Base-by-base conservation (phyloP, 2,329 filamentous ascomycete species). In the Didymella segeticola region DNA sequence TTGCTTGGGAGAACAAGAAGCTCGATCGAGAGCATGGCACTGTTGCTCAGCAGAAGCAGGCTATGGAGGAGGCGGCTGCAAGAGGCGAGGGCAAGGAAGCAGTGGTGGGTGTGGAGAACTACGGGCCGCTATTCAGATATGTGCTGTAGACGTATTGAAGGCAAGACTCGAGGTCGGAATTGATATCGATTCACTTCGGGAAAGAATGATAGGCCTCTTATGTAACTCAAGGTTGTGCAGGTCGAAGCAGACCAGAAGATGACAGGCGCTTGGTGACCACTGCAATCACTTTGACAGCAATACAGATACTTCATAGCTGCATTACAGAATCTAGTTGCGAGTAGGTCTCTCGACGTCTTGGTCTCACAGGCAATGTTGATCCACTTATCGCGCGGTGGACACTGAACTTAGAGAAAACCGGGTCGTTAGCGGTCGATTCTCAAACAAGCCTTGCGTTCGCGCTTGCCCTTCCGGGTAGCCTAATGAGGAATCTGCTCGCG, bases 1-100 rank as follows among this genome's bases (percentile, higher is more conserved):
- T 75, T 5, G 63, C 57, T 9, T 71, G 71, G 68, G 73, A 75
- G 62, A 76, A 76, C 47, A 68, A 64, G 53, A 72, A 67, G 52
- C 48, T 75, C 37, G 72, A 76, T 42, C 48, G 43, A 23, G 48
- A 71, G 56, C 70, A 68, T 41, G 72, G 72, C 9, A 70, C 62
- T 1, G 10, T 74, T 17, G 60, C 57, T 36, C 56, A 71, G 53
- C 69, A 72, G 58, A 68, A 55, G 41, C 30, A 57, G 42, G 57
- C 57, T 1, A 60, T 60, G 45, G 51, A 61, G 31, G 64, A 67
- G 33, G 61, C 56, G 34, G 57, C 42, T 26, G 43, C 33, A 7
- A 43, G 55, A 34, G 63, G 62, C 3, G 61, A 58, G 15, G 30
- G 27, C 6, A 56, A 60, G 33, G 50, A 53, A 7, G 26, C 29